Evolutionary conservation across 768 basidiomycete species (phyloP).

Genomic region (Lentinula sp.): DNA sequence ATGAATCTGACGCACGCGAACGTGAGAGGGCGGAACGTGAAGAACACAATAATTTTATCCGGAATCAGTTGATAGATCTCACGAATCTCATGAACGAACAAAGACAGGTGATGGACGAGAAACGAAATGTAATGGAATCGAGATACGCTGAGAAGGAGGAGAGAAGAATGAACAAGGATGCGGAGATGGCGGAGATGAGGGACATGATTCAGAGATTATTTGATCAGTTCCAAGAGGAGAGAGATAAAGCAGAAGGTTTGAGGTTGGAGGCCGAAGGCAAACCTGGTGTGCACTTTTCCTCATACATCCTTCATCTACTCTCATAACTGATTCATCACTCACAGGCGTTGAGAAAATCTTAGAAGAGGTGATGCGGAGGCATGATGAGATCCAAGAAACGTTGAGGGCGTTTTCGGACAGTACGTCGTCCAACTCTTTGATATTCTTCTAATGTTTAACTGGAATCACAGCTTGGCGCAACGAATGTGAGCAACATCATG

Average conservation of each 20-base stretch:
- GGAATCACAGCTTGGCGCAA: constrained; percentile 54
- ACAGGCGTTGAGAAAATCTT: constrained; percentile 57
- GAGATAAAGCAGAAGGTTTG: constrained; percentile 44
- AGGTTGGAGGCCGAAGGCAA: constrained; percentile 44
- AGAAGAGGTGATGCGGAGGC: constrained; percentile 53
- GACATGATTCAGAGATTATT: constrained; percentile 57
- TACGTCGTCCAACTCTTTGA: constrained; percentile 23
- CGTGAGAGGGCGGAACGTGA: constrained; percentile 47
- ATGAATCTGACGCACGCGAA: constrained; percentile 60
- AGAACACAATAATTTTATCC: constrained; percentile 56
- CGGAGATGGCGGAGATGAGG: constrained; percentile 46
- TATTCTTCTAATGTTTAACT: neutral
- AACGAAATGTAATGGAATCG: constrained; percentile 54
- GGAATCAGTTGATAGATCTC: constrained; percentile 61
- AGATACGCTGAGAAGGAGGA: constrained; percentile 58
- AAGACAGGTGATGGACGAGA: constrained; percentile 48
- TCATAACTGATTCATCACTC: constrained; percentile 6
- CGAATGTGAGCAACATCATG: constrained; percentile 59
- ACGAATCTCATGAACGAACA: constrained; percentile 70
- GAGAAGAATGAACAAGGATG: constrained; percentile 54
- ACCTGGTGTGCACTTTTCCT: constrained; percentile 37
- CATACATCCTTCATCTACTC: constrained; percentile 5
- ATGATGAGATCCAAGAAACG: constrained; percentile 51
- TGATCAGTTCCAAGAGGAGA: constrained; percentile 48
- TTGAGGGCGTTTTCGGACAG: constrained; percentile 51